These are phyloP conservation scores for Pleurotus pulmonarius DNA, from an alignment of 768 basidiomycete species.

Conservation along the genomic window DNA sequence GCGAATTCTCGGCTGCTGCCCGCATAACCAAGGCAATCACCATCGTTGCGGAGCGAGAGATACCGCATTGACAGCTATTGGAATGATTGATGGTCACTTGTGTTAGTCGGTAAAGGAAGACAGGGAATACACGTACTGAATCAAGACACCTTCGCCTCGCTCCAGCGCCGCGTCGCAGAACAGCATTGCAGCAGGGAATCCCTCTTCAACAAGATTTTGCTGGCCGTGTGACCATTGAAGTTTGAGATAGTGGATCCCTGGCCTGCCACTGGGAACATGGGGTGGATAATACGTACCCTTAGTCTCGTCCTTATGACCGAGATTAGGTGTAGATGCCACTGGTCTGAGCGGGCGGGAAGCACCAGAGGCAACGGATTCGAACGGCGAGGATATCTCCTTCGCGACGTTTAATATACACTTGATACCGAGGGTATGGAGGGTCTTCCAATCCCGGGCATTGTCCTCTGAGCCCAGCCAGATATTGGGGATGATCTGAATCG, in stretches of 20 bases:
- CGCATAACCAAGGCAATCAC: constrained; percentile 93
- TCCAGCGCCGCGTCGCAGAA: constrained; percentile 77
- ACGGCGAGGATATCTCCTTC: constrained; percentile 80
- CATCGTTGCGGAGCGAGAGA: constrained; percentile 87
- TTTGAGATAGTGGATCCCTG: constrained; percentile 84
- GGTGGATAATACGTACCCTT: constrained; percentile 63
- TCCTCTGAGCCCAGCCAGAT: constrained; percentile 92
- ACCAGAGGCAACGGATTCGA: constrained; percentile 38
- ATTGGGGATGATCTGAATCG: constrained; percentile 78
- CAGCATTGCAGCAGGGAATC: constrained; percentile 76
- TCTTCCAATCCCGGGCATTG: constrained; percentile 80
- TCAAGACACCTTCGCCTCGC: constrained; percentile 75
- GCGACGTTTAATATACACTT: constrained; percentile 87
- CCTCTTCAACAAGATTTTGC: constrained; percentile 74
- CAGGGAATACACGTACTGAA: constrained; percentile 61
- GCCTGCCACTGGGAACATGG: constrained; percentile 64
- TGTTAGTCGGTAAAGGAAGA: constrained; percentile 10
- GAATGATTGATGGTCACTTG: constrained; percentile 16
- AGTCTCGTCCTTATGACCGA: constrained; percentile 32
- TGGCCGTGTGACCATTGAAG: constrained; percentile 95
- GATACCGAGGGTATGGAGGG: constrained; percentile 68
- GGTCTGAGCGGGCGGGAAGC: constrained; percentile 49
- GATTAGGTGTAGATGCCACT: constrained; percentile 67
- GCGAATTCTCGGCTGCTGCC: constrained; percentile 68
- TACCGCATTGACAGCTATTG: constrained; percentile 86